phyloP scores from a whole-genome alignment of 345 rosid genomes.

The Arabis alpina region DNA sequence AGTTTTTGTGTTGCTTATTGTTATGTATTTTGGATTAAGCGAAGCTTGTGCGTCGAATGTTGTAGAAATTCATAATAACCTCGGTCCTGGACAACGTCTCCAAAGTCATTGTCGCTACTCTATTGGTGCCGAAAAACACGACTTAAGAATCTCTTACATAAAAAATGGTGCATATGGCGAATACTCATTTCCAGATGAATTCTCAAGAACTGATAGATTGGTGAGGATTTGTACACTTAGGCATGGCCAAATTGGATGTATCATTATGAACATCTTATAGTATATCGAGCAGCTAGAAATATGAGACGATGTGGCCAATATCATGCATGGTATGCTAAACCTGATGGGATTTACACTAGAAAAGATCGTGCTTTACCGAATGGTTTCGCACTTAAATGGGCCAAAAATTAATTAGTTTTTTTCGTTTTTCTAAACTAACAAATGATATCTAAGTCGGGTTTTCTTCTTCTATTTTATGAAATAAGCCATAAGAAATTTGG shows the following conservation, averaged over 20 bases:
- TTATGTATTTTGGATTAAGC: neutral
- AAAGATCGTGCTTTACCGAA: neutral
- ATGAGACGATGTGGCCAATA: neutral
- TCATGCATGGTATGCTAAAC: neutral
- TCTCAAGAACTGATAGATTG: too few species aligned
- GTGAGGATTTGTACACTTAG: neutral
- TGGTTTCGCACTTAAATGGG: neutral
- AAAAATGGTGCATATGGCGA: too few species aligned
- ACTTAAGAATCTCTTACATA: too few species aligned
- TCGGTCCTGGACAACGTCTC: neutral
- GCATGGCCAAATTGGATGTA: neutral
- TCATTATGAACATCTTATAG: neutral
- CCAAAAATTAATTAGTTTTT: neutral
- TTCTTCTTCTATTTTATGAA: too few species aligned
- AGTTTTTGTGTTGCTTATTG: neutral
- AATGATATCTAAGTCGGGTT: neutral
- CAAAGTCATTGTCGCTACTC: neutral
- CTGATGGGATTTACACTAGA: neutral
- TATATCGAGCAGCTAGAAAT: neutral
- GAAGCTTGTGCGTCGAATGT: neutral
- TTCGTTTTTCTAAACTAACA: neutral
- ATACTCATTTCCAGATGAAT: too few species aligned
- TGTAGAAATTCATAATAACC: neutral
- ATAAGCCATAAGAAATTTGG: too few species aligned
- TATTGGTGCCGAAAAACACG: too few species aligned